Percentiles rank a stretch among this genome's conserved stretches.
Evolutionary conservation across 768 basidiomycete species (phyloP).

Genomic region (Clitopilus passeckerianus): DNA sequence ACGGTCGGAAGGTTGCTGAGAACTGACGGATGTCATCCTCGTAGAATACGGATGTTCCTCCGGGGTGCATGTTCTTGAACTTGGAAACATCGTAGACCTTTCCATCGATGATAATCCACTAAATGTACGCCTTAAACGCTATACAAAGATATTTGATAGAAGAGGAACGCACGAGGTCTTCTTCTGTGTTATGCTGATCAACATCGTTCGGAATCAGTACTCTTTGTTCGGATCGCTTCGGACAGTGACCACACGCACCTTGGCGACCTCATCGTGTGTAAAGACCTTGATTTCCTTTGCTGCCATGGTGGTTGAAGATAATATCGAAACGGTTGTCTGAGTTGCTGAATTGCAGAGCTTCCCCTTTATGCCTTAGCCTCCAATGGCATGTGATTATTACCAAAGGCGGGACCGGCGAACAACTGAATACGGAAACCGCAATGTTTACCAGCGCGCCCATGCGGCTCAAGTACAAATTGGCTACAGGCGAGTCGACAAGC

Average conservation of each 20-base stretch:
- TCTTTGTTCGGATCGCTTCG: neutral
- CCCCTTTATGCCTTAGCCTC: neutral
- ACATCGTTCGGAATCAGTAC: constrained; percentile 8
- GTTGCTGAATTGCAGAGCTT: neutral
- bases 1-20: constrained; percentile 19
- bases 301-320: constrained; percentile 17
- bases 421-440: neutral
- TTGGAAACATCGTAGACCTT: constrained; percentile 82
- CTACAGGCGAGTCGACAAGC: neutral
- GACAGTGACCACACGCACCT: constrained; percentile 20
- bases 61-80: constrained; percentile 84
- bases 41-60: constrained; percentile 72
- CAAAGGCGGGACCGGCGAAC: neutral
- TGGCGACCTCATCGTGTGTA: constrained; percentile 37
- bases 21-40: constrained; percentile 66
- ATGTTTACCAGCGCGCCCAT: neutral
- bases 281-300: constrained; percentile 30
- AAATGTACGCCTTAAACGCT: neutral
- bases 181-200: constrained; percentile 66
- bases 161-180: constrained; percentile 54
- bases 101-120: constrained; percentile 83
- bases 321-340: neutral
- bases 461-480: neutral
- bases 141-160: neutral
- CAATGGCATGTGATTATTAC: neutral